Percentiles rank a stretch among this genome's conserved stretches.
phyloP scores from a whole-genome alignment of 208 protist species.

The Entamoeba moshkovskii region DNA sequence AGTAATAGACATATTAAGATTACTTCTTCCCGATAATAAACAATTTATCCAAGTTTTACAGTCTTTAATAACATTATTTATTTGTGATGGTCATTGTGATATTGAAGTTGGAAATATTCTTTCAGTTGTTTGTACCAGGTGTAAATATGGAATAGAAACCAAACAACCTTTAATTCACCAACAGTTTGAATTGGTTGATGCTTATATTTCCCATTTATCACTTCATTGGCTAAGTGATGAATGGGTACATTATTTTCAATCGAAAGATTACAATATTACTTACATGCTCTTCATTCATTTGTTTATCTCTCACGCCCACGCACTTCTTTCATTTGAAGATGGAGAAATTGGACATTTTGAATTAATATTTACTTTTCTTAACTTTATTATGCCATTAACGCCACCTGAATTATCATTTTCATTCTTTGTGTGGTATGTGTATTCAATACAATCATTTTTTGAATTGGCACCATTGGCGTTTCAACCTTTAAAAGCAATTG shows the following conservation, averaged over 20 bases:
- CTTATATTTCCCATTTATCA: background rate
- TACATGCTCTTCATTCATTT: background rate
- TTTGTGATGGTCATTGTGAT: background rate
- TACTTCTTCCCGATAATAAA: background rate
- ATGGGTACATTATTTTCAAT: background rate
- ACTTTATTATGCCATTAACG: background rate
- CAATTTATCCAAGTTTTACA: background rate
- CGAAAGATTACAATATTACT: background rate
- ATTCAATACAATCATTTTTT: background rate
- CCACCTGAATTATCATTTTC: background rate
- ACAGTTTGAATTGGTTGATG: background rate
- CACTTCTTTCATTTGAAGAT: background rate
- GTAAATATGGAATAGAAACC: background rate
- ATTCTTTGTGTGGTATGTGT: background rate
- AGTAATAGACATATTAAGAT: background rate
- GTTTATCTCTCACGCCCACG: background rate
- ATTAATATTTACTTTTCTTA: background rate
- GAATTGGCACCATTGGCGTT: background rate
- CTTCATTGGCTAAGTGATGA: background rate
- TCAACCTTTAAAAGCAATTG: background rate
- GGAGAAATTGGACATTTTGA: background rate
- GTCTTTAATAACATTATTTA: background rate
- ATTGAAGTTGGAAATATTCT: background rate
- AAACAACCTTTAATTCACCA: background rate
- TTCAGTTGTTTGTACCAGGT: background rate